These are phyloP conservation scores for Xylariaceae sp. DNA, from an alignment of 2,329 filamentous ascomycete species.

Conservation along the genomic window DNA sequence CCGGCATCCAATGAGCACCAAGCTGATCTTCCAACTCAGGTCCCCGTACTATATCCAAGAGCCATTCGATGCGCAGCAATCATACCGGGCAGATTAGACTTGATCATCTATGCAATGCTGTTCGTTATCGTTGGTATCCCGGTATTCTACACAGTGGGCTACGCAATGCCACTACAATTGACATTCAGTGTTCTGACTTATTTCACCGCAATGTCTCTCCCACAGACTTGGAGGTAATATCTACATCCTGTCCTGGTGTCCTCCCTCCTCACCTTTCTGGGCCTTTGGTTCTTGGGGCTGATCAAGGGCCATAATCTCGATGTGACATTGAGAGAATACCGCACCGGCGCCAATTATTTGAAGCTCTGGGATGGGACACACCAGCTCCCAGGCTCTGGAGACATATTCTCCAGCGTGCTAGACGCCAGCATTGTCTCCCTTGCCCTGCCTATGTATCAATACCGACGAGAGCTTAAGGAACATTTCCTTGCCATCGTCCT, in stretches of 20 bases:
- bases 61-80: conserved; percentile 57
- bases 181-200: conserved; percentile 58
- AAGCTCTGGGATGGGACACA: conserved; percentile 51
- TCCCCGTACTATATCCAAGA: conserved; percentile 50
- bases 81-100: conserved; percentile 53
- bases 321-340: conserved; percentile 53
- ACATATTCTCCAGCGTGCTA: conserved; percentile 59
- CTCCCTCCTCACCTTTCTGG: conserved; percentile 57
- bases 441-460: conserved; percentile 66
- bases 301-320: conserved; percentile 49
- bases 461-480: conserved; percentile 59
- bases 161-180: conserved; percentile 57
- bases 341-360: conserved; percentile 59
- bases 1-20: conserved; percentile 2
- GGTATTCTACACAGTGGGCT: conserved; percentile 58
- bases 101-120: conserved; percentile 49
- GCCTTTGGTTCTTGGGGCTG: conserved; percentile 59
- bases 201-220: conserved; percentile 55
- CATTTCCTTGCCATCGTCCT: conserved; percentile 61
- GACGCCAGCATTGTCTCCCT: conserved; percentile 65
- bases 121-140: conserved; percentile 60
- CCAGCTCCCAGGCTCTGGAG: conserved; percentile 59
- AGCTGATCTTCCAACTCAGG: conserved; percentile 43
- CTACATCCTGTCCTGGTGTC: conserved; percentile 65
- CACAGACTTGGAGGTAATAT: conserved; percentile 55